These are phyloP conservation scores for Podospora didyma DNA, from an alignment of 495 filamentous ascomycete genomes.

Conservation along the genomic window DNA sequence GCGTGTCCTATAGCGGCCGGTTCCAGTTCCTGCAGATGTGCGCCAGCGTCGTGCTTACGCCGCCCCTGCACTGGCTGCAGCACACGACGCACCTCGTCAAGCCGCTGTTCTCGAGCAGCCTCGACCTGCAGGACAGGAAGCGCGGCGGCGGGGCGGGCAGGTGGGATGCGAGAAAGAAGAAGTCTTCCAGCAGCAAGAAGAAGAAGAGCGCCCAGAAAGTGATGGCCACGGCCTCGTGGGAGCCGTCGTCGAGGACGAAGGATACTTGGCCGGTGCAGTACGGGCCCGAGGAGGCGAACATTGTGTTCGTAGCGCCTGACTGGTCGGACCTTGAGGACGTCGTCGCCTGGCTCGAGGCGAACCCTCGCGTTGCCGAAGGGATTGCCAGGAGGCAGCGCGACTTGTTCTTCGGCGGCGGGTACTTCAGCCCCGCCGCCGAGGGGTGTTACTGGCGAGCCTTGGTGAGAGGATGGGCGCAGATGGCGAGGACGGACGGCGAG, in stretches of 20 bases:
- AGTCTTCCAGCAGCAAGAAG: neutral
- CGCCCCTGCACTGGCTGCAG: slow-evolving; percentile 47
- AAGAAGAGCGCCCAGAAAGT: too few relatives aligned
- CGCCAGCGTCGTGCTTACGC: slow-evolving; percentile 42
- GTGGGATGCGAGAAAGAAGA: neutral
- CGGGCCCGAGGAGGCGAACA: slow-evolving; percentile 40
- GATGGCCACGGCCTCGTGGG: slow-evolving; percentile 8
- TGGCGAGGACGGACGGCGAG: slow-evolving; percentile 32
- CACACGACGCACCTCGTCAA: slow-evolving; percentile 45
- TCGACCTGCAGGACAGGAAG: slow-evolving; percentile 13
- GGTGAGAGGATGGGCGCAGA: slow-evolving; percentile 42
- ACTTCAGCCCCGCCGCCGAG: slow-evolving; percentile 48
- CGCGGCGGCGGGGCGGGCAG: neutral
- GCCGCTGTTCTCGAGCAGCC: slow-evolving; percentile 36
- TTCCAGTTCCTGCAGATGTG: slow-evolving; percentile 53
- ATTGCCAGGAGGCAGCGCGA: slow-evolving; percentile 48
- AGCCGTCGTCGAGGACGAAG: slow-evolving; percentile 13
- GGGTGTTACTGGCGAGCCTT: slow-evolving; percentile 51
- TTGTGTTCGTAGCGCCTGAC: slow-evolving; percentile 49
- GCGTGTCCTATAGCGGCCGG: slow-evolving; percentile 54
- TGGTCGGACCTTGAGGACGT: slow-evolving; percentile 48
- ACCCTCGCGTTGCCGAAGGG: slow-evolving; percentile 39
- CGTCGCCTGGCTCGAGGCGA: slow-evolving; percentile 38
- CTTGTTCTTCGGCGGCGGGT: slow-evolving; percentile 40
- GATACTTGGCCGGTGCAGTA: slow-evolving; percentile 36